These are phyloP conservation scores for Penicillium sp. DNA, from an alignment of 2,329 filamentous ascomycete genomes.

Conservation along the genomic window DNA sequence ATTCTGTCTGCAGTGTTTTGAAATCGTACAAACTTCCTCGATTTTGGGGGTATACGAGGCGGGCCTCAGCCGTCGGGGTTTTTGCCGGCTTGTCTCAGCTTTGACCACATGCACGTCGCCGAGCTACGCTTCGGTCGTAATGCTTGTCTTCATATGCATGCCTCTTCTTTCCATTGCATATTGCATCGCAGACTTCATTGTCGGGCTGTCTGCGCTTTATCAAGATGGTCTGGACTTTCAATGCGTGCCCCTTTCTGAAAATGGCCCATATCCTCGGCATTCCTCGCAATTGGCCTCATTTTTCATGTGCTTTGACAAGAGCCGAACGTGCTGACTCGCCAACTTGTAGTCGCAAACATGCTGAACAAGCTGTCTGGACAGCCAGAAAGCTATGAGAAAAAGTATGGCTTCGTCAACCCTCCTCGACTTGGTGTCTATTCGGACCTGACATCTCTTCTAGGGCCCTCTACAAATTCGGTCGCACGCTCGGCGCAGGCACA, in stretches of 20 bases:
- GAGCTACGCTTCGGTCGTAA: background rate
- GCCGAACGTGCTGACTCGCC: constrained; percentile 13
- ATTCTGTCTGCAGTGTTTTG: constrained; percentile 9
- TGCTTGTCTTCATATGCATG: constrained; percentile 9
- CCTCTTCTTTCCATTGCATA: constrained; percentile 5
- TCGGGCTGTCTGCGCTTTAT: constrained; percentile 8
- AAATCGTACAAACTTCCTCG: background rate
- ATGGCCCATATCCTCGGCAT: background rate
- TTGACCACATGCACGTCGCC: constrained; percentile 5
- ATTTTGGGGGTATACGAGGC: background rate
- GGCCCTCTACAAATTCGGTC: constrained; percentile 86
- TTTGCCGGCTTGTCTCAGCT: constrained; percentile 7
- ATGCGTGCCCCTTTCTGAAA: constrained; percentile 1
- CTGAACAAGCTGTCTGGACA: constrained; percentile 95
- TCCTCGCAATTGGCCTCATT: background rate
- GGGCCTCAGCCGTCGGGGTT: background rate
- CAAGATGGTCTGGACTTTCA: constrained; percentile 16
- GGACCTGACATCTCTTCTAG: constrained; percentile 48
- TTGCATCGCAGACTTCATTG: constrained; percentile 13
- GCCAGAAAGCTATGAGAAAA: constrained; percentile 98
- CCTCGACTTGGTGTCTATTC: constrained; percentile 3
- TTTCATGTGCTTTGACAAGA: constrained; percentile 2
- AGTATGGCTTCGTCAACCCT: constrained; percentile 58
- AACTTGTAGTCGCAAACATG: constrained; percentile 73
- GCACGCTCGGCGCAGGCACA: constrained; percentile 91